These are phyloP conservation scores for Penicillium goetzii DNA, from an alignment of 495 filamentous ascomycete genomes.

Conservation along the genomic window DNA sequence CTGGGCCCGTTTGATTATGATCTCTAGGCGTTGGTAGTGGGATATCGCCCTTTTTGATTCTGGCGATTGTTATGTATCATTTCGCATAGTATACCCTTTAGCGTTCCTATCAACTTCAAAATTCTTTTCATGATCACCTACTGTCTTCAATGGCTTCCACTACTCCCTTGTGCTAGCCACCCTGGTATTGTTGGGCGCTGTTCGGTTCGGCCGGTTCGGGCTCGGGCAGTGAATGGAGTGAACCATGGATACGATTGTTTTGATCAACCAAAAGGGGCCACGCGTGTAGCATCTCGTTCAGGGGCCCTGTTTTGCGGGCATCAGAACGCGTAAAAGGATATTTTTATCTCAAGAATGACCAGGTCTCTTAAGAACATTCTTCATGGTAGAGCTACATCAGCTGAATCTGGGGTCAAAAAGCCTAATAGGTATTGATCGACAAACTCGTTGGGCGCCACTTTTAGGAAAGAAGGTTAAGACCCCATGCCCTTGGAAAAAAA, in stretches of 20 bases:
- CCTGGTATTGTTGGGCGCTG: background rate
- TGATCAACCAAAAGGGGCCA: slow-evolving; percentile 20
- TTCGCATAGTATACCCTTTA: background rate
- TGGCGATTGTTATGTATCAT: too few species aligned
- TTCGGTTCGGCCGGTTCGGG: slow-evolving; percentile 13
- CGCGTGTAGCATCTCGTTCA: slow-evolving; percentile 5
- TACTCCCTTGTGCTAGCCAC: too few species aligned
- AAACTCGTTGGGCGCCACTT: slow-evolving; percentile 3
- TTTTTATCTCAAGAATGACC: background rate
- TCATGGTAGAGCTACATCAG: background rate
- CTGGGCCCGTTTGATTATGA: background rate
- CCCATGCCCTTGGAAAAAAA: background rate
- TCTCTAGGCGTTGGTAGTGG: background rate
- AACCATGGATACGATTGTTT: slow-evolving; percentile 30
- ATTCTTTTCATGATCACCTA: background rate
- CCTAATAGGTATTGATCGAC: slow-evolving; percentile 18
- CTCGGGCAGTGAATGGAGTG: slow-evolving; percentile 1
- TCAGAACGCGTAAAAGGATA: background rate
- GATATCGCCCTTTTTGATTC: background rate
- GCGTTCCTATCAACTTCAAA: background rate
- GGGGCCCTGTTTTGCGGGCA: background rate
- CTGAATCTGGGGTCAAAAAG: slow-evolving; percentile 13
- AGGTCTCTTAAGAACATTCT: background rate
- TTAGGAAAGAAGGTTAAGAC: background rate
- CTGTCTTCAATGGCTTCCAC: background rate